These are phyloP conservation scores for Mycena amicta DNA, from an alignment of 768 basidiomycete species.

Conservation along the genomic window DNA sequence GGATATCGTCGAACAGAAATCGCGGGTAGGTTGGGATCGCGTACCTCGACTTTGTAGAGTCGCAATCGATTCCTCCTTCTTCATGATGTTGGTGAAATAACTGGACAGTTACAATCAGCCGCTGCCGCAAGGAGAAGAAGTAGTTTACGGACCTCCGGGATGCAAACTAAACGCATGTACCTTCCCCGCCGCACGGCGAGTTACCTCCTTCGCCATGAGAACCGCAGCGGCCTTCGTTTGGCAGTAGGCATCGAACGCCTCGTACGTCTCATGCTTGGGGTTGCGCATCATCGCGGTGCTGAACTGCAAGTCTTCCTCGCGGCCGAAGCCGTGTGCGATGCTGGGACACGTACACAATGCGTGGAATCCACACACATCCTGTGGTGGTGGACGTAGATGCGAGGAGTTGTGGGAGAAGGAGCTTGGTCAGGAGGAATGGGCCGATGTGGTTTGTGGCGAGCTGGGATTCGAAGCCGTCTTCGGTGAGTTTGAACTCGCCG, in stretches of 20 bases:
- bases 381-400: neutral
- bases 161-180: slow-evolving; percentile 11
- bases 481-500: neutral
- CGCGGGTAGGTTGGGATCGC: neutral
- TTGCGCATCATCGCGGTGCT: neutral
- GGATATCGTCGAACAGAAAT: neutral
- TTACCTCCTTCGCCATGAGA: slow-evolving; percentile 9
- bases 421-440: slow-evolving; percentile 13
- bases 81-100: neutral
- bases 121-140: neutral
- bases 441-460: slow-evolving; percentile 3
- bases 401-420: slow-evolving; percentile 8
- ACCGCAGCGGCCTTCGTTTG: slow-evolving; percentile 12
- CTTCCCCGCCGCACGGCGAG: neutral
- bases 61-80: neutral
- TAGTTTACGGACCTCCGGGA: neutral
- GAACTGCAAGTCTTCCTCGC: neutral
- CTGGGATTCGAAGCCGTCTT: slow-evolving; percentile 5
- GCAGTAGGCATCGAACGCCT: neutral
- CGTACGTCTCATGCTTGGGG: neutral
- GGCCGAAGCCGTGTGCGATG: neutral
- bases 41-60: neutral
- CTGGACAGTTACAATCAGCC: neutral
- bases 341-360: slow-evolving; percentile 3
- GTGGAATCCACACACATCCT: neutral